Base-by-base conservation (phyloP, 164 flowering plant genomes). In the Litsea cubeba region DNA sequence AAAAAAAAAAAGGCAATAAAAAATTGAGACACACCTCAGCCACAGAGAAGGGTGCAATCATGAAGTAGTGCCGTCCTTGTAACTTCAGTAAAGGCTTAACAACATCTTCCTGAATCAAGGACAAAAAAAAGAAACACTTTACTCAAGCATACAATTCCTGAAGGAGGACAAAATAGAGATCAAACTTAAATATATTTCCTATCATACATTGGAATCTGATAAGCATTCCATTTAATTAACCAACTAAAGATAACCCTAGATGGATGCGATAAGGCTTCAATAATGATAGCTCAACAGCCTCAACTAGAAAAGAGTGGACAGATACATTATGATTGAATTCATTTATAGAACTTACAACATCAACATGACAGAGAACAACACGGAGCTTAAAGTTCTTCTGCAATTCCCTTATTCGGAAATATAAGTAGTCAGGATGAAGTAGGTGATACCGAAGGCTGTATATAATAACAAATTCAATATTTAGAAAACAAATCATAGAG, bases 391-490 rank as follows among this genome's bases (percentile, higher is more conserved):
- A 95, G 75, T 88, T 87, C 83, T 93, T 95, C 78, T 88, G 95
- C 82, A 95, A 78, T 78, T 93, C 98, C 77, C 92, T 88, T 74
- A 95, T 93, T 30, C 98, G 97, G 73, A 74, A 90, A 79, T 93
- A 95, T 40, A 95, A 78, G 82, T 93, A 95, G 71, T 95, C 99
- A 51, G 99, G 97, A 80, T 93, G 99, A 81, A 95, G 94, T 54
- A 95, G 90, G 86, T 95, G 98, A 80, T 95, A 95, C 30, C 99
- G 89, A 68, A 95, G 88, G 81, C 99, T 95, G 93, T 86, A 89
- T 30, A 62, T 78, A 74, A 76, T 30, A n/a, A 10, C 7, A 24
- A 17, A 15, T 12, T 54, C 12, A 17, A 51, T 17, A n/a, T 20
- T 17, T 12, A 51, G 58, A 51, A 17, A 15, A 51, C 3, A 51